These are phyloP conservation scores for Hemileccinum rubropunctum DNA, from an alignment of 768 basidiomycete genomes.

Conservation along the genomic window DNA sequence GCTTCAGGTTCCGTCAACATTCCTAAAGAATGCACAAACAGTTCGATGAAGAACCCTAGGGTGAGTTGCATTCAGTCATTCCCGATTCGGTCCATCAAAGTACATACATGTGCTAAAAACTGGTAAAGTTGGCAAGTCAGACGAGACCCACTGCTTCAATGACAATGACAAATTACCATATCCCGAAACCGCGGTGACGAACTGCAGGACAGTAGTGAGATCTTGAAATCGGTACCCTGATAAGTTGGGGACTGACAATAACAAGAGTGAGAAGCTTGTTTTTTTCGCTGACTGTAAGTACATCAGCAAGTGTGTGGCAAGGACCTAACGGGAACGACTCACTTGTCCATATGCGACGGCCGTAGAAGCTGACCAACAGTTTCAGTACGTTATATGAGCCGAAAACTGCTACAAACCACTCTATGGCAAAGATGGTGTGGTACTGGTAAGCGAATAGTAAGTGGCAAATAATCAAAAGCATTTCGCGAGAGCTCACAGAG, in stretches of 20 bases:
- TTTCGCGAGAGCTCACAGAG: background rate
- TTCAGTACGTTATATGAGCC: background rate
- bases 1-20: background rate
- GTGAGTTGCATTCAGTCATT: background rate
- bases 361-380: slow-evolving; percentile 7
- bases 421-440: background rate
- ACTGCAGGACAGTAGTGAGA: slow-evolving; percentile 3
- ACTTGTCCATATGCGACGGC: slow-evolving; percentile 16
- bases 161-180: slow-evolving; percentile 1
- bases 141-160: background rate
- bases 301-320: background rate
- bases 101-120: slow-evolving; percentile 8
- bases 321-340: background rate
- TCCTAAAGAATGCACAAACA: background rate
- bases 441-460: slow-evolving; percentile 2
- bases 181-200: background rate
- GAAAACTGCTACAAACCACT: slow-evolving; percentile 3
- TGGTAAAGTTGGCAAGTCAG: background rate
- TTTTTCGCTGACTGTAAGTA: slow-evolving; percentile 13
- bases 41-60: background rate
- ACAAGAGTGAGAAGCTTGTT: slow-evolving; percentile 10
- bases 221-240: background rate
- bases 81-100: background rate
- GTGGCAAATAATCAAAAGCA: background rate
- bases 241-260: slow-evolving; percentile 7